Evolutionary conservation across 2,329 filamentous ascomycete genomes (phyloP).

Genomic region (Clonostachys sp.): DNA sequence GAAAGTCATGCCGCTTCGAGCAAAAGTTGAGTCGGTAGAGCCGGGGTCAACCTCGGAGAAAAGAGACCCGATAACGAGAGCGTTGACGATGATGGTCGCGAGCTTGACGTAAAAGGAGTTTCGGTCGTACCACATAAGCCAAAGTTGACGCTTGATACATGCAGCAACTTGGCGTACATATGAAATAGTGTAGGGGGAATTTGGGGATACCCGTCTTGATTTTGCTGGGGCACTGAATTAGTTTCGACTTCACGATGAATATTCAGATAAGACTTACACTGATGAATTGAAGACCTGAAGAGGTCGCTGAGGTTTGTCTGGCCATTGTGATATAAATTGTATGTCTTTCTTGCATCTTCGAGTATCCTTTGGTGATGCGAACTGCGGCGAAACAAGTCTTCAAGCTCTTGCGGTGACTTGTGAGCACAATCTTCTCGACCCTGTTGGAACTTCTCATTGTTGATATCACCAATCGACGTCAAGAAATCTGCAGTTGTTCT

Average conservation of each 20-base stretch:
- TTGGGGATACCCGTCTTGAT: constrained; percentile 30
- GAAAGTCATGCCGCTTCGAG: constrained; percentile 38
- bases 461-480: constrained; percentile 57
- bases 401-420: constrained; percentile 64
- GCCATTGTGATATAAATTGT: constrained; percentile 44
- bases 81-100: constrained; percentile 71
- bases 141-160: constrained; percentile 69
- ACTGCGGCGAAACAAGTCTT: constrained; percentile 59
- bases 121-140: constrained; percentile 58
- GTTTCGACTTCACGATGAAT: too few species aligned
- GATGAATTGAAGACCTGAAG: constrained; percentile 49
- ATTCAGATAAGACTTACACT: too few species aligned
- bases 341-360: constrained; percentile 48
- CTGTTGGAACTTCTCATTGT: constrained; percentile 61
- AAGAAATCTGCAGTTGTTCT: constrained; percentile 66
- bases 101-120: constrained; percentile 73
- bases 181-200: constrained; percentile 64
- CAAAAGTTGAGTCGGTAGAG: constrained; percentile 60
- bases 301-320: constrained; percentile 60
- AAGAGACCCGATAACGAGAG: constrained; percentile 70
- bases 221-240: constrained; percentile 30
- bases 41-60: constrained; percentile 65
- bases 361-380: constrained; percentile 54
- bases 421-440: constrained; percentile 61
- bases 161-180: constrained; percentile 67